Conservation (phyloP, 108 stramenopile genomes). For the Skeletonema potamos region DNA sequence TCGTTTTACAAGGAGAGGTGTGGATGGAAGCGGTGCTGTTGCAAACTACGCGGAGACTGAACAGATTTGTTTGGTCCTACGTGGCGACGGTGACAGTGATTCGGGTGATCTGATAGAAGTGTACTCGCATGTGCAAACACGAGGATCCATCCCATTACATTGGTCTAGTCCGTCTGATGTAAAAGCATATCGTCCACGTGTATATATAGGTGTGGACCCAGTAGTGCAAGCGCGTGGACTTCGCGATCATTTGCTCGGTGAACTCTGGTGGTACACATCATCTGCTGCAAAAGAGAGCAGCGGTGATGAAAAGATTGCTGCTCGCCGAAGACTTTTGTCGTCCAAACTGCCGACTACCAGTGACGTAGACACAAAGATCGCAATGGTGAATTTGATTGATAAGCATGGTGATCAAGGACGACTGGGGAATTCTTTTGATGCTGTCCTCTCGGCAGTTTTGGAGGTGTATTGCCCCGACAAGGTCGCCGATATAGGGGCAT, state of each 20-base stretch:
- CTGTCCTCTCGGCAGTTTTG: slow-evolving; percentile 69
- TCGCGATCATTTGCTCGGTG: slow-evolving; percentile 70
- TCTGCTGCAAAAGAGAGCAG: neutral
- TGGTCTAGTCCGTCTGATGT: slow-evolving; percentile 93
- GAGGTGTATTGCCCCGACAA: slow-evolving; percentile 45
- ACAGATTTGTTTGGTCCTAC: slow-evolving; percentile 63
- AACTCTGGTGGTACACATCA: slow-evolving; percentile 49
- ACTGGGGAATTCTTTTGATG: slow-evolving; percentile 81
- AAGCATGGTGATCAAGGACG: slow-evolving; percentile 92
- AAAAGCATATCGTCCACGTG: slow-evolving; percentile 85
- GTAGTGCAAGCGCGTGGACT: slow-evolving; percentile 75
- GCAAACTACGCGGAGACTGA: slow-evolving; percentile 98
- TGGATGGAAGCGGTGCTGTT: slow-evolving; percentile 87
- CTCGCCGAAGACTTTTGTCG: too few species aligned
- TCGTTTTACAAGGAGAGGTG: slow-evolving; percentile 91
- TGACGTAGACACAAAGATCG: slow-evolving; percentile 40
- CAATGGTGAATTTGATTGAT: slow-evolving; percentile 91
- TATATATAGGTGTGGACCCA: slow-evolving; percentile 82
- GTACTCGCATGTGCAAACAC: slow-evolving; percentile 81
- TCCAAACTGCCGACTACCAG: neutral
- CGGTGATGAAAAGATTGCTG: too few species aligned
- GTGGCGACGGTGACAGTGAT: slow-evolving; percentile 13
- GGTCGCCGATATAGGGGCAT: neutral
- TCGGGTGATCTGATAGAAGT: slow-evolving; percentile 9
- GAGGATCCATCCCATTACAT: slow-evolving; percentile 93